Conservation (phyloP, 768 basidiomycete genomes). For the Tylopilus rubrobrunneus region DNA sequence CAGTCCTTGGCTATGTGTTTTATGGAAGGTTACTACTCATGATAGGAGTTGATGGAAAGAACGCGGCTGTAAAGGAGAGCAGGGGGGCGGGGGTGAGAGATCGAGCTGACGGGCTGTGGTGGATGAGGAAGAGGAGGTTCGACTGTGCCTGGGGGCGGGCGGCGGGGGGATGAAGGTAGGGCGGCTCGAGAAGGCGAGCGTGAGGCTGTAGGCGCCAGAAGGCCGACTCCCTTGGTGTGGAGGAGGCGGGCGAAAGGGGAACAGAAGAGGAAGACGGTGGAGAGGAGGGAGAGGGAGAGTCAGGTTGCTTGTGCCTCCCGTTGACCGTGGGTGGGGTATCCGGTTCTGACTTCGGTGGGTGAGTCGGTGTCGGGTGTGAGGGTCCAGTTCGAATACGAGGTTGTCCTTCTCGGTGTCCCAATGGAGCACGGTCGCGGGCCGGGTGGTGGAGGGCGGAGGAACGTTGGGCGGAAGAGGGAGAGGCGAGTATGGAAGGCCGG, state of each 20-base stretch:
- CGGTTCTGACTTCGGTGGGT: neutral
- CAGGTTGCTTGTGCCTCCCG: constrained; percentile 8
- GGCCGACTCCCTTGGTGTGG: constrained; percentile 33
- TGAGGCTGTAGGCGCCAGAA: constrained; percentile 50
- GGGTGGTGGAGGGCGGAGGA: neutral
- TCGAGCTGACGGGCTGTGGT: constrained; percentile 23
- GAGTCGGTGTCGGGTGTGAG: neutral
- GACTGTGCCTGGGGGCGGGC: constrained; percentile 23
- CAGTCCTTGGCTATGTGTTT: too few relatives aligned
- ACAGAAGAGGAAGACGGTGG: constrained; percentile 9
- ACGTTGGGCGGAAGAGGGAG: constrained; percentile 23
- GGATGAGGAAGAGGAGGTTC: constrained; percentile 18
- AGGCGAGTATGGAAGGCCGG: too few relatives aligned
- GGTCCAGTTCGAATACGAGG: constrained; percentile 4
- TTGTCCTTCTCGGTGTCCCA: constrained; percentile 22
- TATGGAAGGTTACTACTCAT: too few relatives aligned
- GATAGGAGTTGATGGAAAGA: constrained; percentile 31
- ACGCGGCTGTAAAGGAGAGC: constrained; percentile 29
- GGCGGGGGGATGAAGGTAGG: constrained; percentile 34
- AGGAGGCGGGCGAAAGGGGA: neutral
- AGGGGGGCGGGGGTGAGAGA: constrained; percentile 18
- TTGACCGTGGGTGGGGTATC: constrained; percentile 1
- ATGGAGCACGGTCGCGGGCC: neutral
- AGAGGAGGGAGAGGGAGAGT: neutral
- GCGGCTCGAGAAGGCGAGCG: constrained; percentile 20